These are phyloP conservation scores for Rhododendron williamsianum DNA, from an alignment of 148 eudicot species.

Conservation along the genomic window DNA sequence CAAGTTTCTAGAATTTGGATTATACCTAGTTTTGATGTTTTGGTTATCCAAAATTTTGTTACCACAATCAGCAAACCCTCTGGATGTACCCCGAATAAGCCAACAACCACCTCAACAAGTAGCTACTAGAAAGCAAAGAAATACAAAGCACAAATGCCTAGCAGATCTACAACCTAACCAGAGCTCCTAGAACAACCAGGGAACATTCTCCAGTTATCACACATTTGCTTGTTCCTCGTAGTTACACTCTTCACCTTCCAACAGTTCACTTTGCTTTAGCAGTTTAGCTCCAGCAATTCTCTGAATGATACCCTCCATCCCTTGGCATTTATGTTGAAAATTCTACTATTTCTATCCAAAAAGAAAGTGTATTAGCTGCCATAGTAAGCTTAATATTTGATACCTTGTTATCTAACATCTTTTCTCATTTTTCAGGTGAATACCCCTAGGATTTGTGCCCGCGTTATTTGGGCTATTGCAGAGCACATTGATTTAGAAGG, in stretches of 20 bases:
- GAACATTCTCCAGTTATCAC: not conserved
- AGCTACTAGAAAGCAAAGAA: not conserved
- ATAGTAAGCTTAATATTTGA: not conserved
- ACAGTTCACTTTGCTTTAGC: not conserved
- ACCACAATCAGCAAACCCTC: not conserved
- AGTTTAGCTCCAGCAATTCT: not conserved
- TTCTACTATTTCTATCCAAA: not conserved
- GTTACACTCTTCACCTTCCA: not conserved
- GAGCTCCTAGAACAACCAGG: not conserved
- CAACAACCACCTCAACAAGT: not conserved
- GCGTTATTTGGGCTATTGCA: slow-evolving; percentile 84
- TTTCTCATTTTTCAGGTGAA: slow-evolving; percentile 56
- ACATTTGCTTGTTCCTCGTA: not conserved
- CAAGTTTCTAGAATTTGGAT: not conserved
- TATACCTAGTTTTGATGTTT: not conserved
- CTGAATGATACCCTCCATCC: not conserved
- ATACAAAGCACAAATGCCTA: not conserved
- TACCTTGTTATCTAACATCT: not conserved
- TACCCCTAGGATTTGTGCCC: slow-evolving; percentile 82
- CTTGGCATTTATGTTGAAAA: not conserved
- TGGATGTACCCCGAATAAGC: not conserved
- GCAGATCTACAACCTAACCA: not conserved
- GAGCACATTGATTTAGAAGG: slow-evolving; percentile 98
- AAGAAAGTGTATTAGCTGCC: not conserved
- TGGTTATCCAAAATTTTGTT: not conserved